phyloP scores from a whole-genome alignment of 2,329 filamentous ascomycete genomes.

The Elsinoe ampelina region DNA sequence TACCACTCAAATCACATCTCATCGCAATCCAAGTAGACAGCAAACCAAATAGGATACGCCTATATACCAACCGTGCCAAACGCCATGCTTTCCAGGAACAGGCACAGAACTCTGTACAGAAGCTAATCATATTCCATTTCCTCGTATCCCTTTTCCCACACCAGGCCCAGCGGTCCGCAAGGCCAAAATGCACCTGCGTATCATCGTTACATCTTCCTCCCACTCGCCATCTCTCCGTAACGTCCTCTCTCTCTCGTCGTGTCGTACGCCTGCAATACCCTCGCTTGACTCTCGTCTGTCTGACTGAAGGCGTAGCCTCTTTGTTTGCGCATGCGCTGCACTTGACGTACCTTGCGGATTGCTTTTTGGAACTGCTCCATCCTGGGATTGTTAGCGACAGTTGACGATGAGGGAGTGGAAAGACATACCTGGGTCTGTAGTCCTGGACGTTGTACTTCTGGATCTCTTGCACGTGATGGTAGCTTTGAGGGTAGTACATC shows the following conservation, averaged over 20 bases:
- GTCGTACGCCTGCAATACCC: constrained; percentile 94
- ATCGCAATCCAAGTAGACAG: not conserved
- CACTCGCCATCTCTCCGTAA: constrained; percentile 86
- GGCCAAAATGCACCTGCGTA: not conserved
- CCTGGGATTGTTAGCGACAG: constrained; percentile 35
- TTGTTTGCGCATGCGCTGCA: constrained; percentile 98
- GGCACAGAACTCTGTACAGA: not conserved
- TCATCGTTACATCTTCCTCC: constrained; percentile 14
- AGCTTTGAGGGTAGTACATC: constrained; percentile 93
- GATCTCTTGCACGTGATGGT: constrained; percentile 98
- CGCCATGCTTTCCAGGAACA: not conserved
- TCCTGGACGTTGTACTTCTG: constrained; percentile 99
- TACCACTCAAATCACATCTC: not conserved
- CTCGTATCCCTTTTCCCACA: not conserved
- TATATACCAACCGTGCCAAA: not conserved
- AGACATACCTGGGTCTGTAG: constrained; percentile 76
- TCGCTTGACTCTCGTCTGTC: constrained; percentile 90
- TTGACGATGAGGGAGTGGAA: constrained; percentile 15
- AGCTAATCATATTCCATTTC: not conserved
- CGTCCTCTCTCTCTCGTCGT: constrained; percentile 84
- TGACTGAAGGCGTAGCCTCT: constrained; percentile 97
- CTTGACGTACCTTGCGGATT: constrained; percentile 94
- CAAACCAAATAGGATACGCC: not conserved
- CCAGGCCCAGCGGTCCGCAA: not conserved
- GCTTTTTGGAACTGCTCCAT: constrained; percentile 99